Evolutionary conservation across 164 flowering plant species (phyloP).

Genomic region (Stephania yunnanensis): DNA sequence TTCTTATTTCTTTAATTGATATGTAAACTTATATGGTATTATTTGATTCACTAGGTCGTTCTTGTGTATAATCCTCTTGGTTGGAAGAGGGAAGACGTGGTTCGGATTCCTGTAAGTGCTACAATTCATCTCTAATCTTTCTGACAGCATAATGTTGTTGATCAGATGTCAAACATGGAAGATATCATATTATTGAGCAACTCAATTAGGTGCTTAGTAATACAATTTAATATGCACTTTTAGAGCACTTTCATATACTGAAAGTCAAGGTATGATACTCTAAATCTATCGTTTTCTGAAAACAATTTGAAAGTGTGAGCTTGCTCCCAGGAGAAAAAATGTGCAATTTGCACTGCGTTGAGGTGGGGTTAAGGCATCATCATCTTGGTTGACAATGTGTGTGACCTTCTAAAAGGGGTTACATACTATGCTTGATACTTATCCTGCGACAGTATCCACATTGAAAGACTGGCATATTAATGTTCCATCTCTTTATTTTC

Average conservation of each 20-base stretch:
- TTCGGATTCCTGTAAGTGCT: constrained; percentile 77
- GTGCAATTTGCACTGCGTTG: no score
- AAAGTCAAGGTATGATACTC: background rate
- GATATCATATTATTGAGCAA: background rate
- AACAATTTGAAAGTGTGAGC: background rate
- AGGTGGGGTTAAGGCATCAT: background rate
- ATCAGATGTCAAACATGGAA: background rate
- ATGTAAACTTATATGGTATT: background rate
- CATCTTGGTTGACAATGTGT: background rate
- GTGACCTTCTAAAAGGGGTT: background rate
- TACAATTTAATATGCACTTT: background rate
- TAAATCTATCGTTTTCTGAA: background rate
- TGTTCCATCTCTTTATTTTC: constrained; percentile 2
- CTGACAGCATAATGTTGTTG: background rate
- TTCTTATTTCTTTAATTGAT: constrained; percentile 2
- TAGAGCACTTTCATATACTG: background rate
- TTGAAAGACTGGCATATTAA: background rate
- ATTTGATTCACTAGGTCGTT: constrained; percentile 45
- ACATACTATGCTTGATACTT: background rate
- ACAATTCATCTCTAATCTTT: constrained; percentile 1
- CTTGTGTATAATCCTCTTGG: constrained; percentile 87
- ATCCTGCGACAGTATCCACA: background rate
- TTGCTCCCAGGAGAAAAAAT: background rate
- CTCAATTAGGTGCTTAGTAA: background rate
- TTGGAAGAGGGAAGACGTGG: constrained; percentile 75